These are phyloP conservation scores for Backusella morwellensis DNA, from an alignment of 192 early-diverging fungal species.

Conservation along the genomic window DNA sequence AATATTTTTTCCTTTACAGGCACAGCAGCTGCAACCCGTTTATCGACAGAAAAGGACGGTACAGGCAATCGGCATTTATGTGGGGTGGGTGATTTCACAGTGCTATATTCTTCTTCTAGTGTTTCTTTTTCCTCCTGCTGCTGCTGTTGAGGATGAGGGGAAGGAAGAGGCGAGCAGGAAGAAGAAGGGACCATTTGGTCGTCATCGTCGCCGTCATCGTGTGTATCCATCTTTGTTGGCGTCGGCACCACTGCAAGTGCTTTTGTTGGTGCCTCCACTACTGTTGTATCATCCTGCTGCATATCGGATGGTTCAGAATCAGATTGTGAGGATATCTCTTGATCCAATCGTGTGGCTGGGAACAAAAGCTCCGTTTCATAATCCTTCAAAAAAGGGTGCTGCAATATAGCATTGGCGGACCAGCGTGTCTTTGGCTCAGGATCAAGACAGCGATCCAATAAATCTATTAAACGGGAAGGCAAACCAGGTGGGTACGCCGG, in stretches of 20 bases:
- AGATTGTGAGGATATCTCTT: constrained; percentile 15
- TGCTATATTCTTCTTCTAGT: not conserved
- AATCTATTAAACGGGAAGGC: constrained; percentile 27
- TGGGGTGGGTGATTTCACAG: not conserved
- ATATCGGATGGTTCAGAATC: constrained; percentile 18
- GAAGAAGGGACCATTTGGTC: not conserved
- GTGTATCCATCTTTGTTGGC: not conserved
- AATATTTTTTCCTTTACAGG: constrained; percentile 21
- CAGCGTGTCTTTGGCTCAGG: constrained; percentile 23
- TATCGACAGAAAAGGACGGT: constrained; percentile 14
- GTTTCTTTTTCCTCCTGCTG: not conserved
- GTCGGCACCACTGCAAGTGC: not conserved
- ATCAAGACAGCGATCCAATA: constrained; percentile 33
- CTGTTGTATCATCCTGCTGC: not conserved
- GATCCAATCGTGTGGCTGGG: constrained; percentile 17
- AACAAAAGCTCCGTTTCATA: constrained; percentile 24
- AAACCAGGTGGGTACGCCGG: constrained; percentile 27
- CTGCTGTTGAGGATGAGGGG: not conserved
- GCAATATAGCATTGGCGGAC: constrained; percentile 23
- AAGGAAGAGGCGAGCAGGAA: not conserved
- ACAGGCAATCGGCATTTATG: constrained; percentile 26
- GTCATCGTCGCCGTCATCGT: no score
- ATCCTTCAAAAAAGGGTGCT: constrained; percentile 30
- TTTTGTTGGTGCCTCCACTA: not conserved
- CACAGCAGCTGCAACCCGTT: not conserved